Evolutionary conservation across 2,329 filamentous ascomycete species (phyloP), one percentile per base, ranked within the genome.

Genomic region (Helotiales sp.): DNA sequence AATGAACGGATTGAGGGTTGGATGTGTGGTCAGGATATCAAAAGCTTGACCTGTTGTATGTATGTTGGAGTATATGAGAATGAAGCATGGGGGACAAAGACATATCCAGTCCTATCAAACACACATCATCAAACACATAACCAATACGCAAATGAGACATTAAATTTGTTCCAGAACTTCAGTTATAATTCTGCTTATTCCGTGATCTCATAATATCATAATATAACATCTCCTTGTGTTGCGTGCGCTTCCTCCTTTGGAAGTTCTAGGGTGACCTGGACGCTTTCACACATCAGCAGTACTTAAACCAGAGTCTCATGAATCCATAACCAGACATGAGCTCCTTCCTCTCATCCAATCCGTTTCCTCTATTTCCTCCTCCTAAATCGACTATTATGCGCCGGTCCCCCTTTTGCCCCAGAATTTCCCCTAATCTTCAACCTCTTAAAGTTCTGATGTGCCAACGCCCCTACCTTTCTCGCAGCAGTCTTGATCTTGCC

Each of bases 391-490:
- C 82, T 85, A 57, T 80, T 81, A 67, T 78, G 76, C 1, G 77
- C 81, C 19, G 81, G 76, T 3, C 83, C 83, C 1, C 84, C 85
- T 71, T 87, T 88, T n/a, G 81, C 74, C 3, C 84, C 85, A 2
- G 77, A 74, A 65, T 86, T 87, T n/a, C n/a, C n/a, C 65, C 76
- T 78, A 67, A 89, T 73, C 75, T 89, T 88, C 58, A 89, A 70
- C 55, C 83, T 75, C 70, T 84, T 84, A 72, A 88, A 89, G 73
- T 89, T 89, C 60, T 84, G 79, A 66, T 87, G 81, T 13, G 85
- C 85, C 64, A 84, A 71, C 61, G 83, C 83, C 66, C 83, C 86
- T 50, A 88, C 82, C 74, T 87, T 89, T 66, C 79, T 79, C 24
- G 74, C 76, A 5, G 75, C 75, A 69, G 80, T 82, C 69, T 79